phyloP scores from a whole-genome alignment of 2,329 filamentous ascomycete species.

The Sclerotinia glacialis region DNA sequence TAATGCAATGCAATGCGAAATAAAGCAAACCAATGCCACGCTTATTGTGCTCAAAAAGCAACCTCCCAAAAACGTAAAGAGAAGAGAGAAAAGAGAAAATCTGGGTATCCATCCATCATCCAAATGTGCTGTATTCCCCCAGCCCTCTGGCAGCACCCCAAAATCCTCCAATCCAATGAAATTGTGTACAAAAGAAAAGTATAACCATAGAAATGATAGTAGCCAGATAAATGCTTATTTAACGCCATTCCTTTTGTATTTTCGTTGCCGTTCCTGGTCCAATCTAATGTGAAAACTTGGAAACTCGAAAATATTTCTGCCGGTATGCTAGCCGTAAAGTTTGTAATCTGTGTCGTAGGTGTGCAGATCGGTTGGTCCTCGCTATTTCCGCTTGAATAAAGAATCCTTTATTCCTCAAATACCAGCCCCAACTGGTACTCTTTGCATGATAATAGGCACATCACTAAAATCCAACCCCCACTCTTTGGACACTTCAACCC shows the following conservation, averaged over 20 bases:
- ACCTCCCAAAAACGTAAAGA: not conserved
- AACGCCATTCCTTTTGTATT: conserved; percentile 7
- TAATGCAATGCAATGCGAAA: conserved; percentile 3
- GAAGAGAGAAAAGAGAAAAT: not conserved
- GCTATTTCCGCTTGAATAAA: not conserved
- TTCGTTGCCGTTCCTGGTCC: conserved; percentile 11
- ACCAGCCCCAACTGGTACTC: conserved; percentile 19
- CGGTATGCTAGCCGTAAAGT: not conserved
- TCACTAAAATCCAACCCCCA: conserved; percentile 33
- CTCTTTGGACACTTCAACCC: conserved; percentile 19
- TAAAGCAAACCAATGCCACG: conserved; percentile 6
- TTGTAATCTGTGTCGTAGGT: not conserved
- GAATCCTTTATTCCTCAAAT: not conserved
- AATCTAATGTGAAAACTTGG: conserved; percentile 1
- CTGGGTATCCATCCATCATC: conserved; percentile 18
- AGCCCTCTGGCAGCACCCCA: not conserved
- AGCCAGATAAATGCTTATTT: not conserved
- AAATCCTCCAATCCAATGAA: not conserved
- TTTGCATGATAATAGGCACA: conserved; percentile 32
- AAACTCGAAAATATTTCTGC: not conserved
- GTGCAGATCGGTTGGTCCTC: not conserved
- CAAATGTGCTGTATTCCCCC: conserved; percentile 5
- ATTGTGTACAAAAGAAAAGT: not conserved
- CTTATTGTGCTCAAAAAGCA: not conserved
- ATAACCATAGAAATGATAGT: not conserved